Conservation (phyloP, 2,329 filamentous ascomycete genomes). For the Sclerotinia trifoliorum region DNA sequence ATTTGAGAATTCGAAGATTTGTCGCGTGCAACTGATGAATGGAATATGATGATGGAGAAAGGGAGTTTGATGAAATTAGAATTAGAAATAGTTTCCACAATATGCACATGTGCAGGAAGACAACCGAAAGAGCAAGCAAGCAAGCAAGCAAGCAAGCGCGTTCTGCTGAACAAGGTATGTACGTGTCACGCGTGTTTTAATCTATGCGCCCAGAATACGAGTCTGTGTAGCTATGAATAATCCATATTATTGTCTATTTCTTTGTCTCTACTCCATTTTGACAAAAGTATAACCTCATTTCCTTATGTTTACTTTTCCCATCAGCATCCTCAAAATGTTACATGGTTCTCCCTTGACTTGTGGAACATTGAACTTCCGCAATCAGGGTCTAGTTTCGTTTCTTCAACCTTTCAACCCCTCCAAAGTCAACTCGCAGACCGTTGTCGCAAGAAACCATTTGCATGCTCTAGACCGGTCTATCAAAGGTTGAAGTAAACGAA, state of each 20-base stretch:
- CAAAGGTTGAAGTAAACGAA: not conserved
- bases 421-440: not conserved
- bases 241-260: not conserved
- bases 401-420: not conserved
- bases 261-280: not conserved
- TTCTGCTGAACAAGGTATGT: not conserved
- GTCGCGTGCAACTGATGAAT: conserved; percentile 3
- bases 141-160: not conserved
- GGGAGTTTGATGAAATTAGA: conserved; percentile 9
- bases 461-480: not conserved
- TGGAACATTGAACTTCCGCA: not conserved
- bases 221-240: not conserved
- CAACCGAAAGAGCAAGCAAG: conserved; percentile 4
- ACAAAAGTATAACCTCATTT: not conserved
- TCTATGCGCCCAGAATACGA: conserved; percentile 9
- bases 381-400: not conserved
- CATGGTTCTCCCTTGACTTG: not conserved
- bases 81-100: conserved; percentile 6
- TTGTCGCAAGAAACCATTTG: not conserved
- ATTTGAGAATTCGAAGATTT: not conserved
- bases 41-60: not conserved
- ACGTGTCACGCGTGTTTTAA: conserved; percentile 3
- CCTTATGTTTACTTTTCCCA: not conserved
- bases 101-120: not conserved
- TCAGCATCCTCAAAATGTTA: not conserved